These are phyloP conservation scores for Nicotiana sylvestris DNA, from an alignment of 257 asterid genomes.

Conservation along the genomic window DNA sequence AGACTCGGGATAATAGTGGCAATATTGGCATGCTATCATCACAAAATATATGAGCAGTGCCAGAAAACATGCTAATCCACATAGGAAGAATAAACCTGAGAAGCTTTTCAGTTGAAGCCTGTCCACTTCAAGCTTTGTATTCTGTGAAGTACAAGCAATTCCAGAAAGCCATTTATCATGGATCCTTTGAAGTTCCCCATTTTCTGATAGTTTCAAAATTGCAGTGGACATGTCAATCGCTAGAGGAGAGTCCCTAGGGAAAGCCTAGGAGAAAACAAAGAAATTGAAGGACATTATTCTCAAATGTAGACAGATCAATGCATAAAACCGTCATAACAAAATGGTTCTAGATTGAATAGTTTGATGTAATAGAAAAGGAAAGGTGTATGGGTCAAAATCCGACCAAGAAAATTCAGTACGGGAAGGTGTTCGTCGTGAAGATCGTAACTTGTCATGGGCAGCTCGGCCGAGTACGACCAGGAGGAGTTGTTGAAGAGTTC, in stretches of 20 bases:
- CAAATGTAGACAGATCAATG: not conserved
- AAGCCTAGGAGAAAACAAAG: slow-evolving; percentile 33
- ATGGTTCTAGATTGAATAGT: too few relatives aligned
- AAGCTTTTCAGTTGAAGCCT: slow-evolving; percentile 43
- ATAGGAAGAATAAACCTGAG: slow-evolving; percentile 37
- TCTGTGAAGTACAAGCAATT: slow-evolving; percentile 48
- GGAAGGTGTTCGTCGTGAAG: too few relatives aligned
- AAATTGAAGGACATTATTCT: not conserved
- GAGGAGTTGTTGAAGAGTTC: too few relatives aligned
- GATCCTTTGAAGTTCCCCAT: slow-evolving; percentile 50
- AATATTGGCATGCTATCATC: slow-evolving; percentile 24
- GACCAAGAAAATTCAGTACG: too few relatives aligned
- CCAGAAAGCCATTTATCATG: slow-evolving; percentile 55
- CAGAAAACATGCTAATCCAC: slow-evolving; percentile 39
- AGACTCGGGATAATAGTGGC: slow-evolving; percentile 11
- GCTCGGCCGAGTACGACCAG: too few relatives aligned
- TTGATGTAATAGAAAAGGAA: too few relatives aligned
- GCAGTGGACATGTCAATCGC: slow-evolving; percentile 61
- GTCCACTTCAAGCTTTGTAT: slow-evolving; percentile 39
- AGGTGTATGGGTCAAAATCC: too few relatives aligned
- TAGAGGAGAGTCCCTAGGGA: slow-evolving; percentile 48
- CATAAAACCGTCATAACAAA: not conserved
- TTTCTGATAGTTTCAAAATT: slow-evolving; percentile 44
- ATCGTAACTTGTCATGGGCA: too few relatives aligned
- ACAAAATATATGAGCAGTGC: slow-evolving; percentile 43